These are phyloP conservation scores for Turritis glabra DNA, from an alignment of 345 rosid species.

Conservation along the genomic window DNA sequence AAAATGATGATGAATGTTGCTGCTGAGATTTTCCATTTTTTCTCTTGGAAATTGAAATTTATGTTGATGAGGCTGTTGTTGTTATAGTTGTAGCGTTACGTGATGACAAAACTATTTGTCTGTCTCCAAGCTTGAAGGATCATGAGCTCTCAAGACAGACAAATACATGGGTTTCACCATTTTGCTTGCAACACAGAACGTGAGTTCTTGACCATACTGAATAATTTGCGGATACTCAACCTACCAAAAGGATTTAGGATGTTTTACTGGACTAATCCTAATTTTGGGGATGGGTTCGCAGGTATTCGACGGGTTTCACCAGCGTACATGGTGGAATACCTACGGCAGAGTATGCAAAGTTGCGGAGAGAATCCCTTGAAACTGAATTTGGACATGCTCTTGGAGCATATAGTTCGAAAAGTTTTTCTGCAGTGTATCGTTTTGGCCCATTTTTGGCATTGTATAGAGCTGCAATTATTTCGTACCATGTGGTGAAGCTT, in stretches of 20 bases:
- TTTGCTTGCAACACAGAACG: conserved; percentile 43
- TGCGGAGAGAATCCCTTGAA: conserved; percentile 96
- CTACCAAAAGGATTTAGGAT: neutral
- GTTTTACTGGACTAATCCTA: neutral
- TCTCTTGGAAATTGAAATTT: neutral
- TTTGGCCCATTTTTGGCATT: conserved; percentile 87
- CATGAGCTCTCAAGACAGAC: conserved; percentile 34
- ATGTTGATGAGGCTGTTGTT: conserved; percentile 22
- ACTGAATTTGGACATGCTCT: conserved; percentile 79
- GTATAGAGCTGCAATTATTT: conserved; percentile 85
- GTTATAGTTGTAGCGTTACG: conserved; percentile 40
- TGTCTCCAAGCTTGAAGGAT: conserved; percentile 14
- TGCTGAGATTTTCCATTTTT: neutral
- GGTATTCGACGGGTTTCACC: conserved; percentile 60
- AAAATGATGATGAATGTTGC: neutral
- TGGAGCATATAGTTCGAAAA: conserved; percentile 64
- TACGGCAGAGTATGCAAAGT: conserved; percentile 77
- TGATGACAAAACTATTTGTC: conserved; percentile 31
- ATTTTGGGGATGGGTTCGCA: conserved; percentile 25
- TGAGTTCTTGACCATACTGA: conserved; percentile 39
- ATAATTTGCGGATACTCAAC: neutral
- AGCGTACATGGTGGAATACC: conserved; percentile 88
- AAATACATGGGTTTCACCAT: conserved; percentile 34
- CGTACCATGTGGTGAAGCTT: conserved; percentile 75
- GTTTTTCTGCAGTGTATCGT: conserved; percentile 56